Evolutionary conservation across 2,329 filamentous ascomycete genomes (phyloP), one percentile per base, ranked within the genome.

Genomic region (Penicillium freii): DNA sequence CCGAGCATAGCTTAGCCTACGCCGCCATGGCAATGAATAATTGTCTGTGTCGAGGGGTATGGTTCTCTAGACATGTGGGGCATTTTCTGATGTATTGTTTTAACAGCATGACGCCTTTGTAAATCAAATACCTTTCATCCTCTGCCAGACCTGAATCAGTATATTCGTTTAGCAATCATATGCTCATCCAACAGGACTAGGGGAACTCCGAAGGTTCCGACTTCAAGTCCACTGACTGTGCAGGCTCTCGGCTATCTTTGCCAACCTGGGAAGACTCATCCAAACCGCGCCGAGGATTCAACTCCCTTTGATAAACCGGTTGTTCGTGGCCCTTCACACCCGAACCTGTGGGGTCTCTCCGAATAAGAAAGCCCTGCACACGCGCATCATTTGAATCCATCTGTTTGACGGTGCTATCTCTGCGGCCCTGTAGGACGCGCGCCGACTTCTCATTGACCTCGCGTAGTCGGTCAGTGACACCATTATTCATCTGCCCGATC

Each of bases 291-390:
- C 58, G 64, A 43, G 63, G 61, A 60, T 68, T 62, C 5, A 77
- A 64, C 39, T 72, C 62, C 33, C 67, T 57, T 38, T 71, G 66
- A 66, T 80, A 80, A 13, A 73, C 67, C n/a, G 69, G 60, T 39
- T 76, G 71, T 58, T 79, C 76, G 29, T 75, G 72, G 36, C 76
- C 74, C 58, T 78, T 78, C 51, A 80, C 65, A 6, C 78, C 78
- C 60, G 70, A 74, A 15, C 78, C 77, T 1, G 73, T 73, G 17
- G 83, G 82, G 67, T 94, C 89, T 62, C 91, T 81, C 58, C 89
- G 85, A 67, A 85, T 84, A 57, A 97, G 64, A 69, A 97, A 97
- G 54, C 78, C 85, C 64, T 91, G 84, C 39, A 97, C 87, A 51
- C 91, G 82, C 67, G 87, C 85, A 60, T 89, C 82, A 53, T 68